Evolutionary conservation across 345 rosid species (phyloP), one percentile per base, ranked within the genome.

Genomic region (Syzygium oleosum): DNA sequence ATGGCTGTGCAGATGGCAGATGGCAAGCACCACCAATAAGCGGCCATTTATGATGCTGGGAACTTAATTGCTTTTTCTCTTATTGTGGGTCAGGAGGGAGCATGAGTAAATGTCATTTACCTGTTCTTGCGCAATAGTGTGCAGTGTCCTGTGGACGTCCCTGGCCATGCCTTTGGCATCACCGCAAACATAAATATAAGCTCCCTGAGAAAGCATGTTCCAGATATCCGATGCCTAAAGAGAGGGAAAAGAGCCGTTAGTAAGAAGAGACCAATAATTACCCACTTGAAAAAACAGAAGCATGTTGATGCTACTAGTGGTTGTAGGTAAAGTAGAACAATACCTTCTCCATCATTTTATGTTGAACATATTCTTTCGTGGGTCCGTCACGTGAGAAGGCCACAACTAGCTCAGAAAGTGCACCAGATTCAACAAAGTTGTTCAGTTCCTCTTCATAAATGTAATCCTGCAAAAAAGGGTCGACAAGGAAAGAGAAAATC

Each of bases 81-180:
- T 38, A 73, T 16, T 19, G 80, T 9, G 49, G 49, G 49, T 34
- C 27, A 38, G 8, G 86, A 38, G 27, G n/a, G 27, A 85, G 55
- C 4, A 25, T 27, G 8, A 84, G 85, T 25, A 63, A n/a, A 27
- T 41, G 6, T 23, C 17, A 34, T 43, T 89, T 88, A 98, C 99
- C 99, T 98, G 99, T 90, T 98, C 98, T 88, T 94, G 97, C 53
- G 92, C 91, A 73, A 98, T 95, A 7, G 94, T 95, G 95, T 98
- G 99, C 79, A 98, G 95, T 58, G 97, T 88, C 90, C 98, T 91
- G 91, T 98, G 99, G 87, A 98, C 99, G 55, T 98, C 99, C 90
- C 92, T 94, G 4, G 99, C 99, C 99, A 98, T 98, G 91, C 99
- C 98, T 89, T 98, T 98, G 89, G 99, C 99, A 89, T 98, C 99